These are phyloP conservation scores for Magnolia sinica DNA, from an alignment of 164 flowering plant species.

Conservation along the genomic window DNA sequence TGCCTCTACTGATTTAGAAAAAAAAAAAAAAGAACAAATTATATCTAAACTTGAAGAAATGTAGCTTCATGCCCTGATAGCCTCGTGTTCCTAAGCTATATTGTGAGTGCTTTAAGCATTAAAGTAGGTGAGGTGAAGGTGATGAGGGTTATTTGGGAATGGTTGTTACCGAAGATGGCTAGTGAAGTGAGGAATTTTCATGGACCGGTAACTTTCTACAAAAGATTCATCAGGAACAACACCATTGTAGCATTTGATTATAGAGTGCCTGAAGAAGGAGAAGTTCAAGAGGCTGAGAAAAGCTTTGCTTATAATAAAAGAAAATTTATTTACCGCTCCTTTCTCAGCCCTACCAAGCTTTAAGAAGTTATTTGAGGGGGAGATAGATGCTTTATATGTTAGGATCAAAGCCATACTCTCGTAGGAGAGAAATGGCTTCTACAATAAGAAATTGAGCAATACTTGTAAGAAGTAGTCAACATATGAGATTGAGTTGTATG, in stretches of 20 bases:
- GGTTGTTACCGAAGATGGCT: background rate
- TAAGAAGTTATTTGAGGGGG: background rate
- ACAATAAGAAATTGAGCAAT: background rate
- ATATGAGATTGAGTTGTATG: background rate
- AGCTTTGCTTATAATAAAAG: background rate
- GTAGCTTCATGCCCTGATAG: background rate
- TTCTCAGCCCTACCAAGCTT: background rate
- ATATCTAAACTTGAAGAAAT: background rate
- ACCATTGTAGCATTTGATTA: background rate
- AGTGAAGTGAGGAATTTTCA: background rate
- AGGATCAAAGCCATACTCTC: background rate
- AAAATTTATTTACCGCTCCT: background rate
- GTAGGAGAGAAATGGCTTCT: background rate
- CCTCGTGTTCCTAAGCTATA: background rate
- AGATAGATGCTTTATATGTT: background rate
- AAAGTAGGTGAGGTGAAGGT: background rate
- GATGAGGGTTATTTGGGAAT: background rate
- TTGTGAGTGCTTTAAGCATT: background rate
- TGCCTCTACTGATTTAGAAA: too few species aligned
- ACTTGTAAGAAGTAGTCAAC: background rate
- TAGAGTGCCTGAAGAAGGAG: background rate
- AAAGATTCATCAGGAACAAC: too few species aligned
- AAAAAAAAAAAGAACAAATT: background rate
- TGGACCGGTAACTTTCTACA: too few species aligned
- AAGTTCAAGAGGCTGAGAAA: background rate